A percentile compares a stretch with the other conserved stretches of the same genome.
phyloP scores from a whole-genome alignment of 805 yeast genomes.

The Kluyveromyces nonfermentans region DNA sequence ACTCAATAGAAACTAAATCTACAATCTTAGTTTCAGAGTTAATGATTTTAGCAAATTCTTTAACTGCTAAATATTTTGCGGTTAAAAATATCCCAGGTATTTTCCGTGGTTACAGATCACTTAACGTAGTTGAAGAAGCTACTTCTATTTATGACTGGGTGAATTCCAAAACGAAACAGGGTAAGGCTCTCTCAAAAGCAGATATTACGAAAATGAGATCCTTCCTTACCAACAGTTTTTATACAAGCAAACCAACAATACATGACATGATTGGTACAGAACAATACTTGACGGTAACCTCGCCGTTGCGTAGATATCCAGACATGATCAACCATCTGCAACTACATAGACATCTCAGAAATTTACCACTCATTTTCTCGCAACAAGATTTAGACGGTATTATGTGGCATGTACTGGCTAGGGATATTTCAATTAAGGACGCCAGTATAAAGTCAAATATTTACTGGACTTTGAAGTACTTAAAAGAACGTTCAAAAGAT shows the following conservation, averaged over 20 bases:
- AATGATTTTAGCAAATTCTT: constrained; percentile 72
- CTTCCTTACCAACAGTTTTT: constrained; percentile 44
- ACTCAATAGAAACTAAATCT: constrained; percentile 35
- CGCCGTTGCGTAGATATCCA: constrained; percentile 78
- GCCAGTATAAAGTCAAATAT: constrained; percentile 23
- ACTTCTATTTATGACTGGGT: constrained; percentile 15
- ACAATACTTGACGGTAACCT: constrained; percentile 66
- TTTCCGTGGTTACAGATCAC: constrained; percentile 28
- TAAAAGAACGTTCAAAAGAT: constrained; percentile 13
- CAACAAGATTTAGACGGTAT: constrained; percentile 30
- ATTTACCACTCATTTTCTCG: constrained; percentile 22
- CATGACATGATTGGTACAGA: constrained; percentile 61
- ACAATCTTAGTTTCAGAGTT: constrained; percentile 66
- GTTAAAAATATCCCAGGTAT: constrained; percentile 43
- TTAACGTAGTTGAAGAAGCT: constrained; percentile 24
- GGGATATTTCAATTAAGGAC: constrained; percentile 32
- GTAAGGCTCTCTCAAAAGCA: constrained; percentile 24
- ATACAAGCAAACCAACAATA: constrained; percentile 34
- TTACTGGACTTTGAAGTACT: constrained; percentile 31
- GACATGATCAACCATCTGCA: constrained; percentile 81
- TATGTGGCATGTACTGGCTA: constrained; percentile 36
- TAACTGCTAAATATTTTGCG: constrained; percentile 41
- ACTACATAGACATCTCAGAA: constrained; percentile 37
- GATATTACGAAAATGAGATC: constrained; percentile 37
- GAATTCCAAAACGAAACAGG: constrained; percentile 14